phyloP scores from a whole-genome alignment of 2,329 filamentous ascomycete genomes.

The Penicillium sp. region DNA sequence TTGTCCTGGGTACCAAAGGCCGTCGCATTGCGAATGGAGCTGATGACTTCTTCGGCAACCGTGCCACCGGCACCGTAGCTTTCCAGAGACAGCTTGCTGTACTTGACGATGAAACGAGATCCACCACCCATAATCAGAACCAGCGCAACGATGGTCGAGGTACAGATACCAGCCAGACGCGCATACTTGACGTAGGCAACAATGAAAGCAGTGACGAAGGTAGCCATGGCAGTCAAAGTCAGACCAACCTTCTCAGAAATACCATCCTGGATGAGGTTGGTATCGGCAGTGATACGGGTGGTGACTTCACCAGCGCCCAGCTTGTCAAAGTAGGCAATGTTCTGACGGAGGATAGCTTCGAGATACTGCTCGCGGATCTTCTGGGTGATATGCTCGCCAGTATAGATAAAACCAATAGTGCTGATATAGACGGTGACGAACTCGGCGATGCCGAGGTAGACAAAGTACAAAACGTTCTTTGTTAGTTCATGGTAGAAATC shows the following conservation, averaged over 20 bases:
- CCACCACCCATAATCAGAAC: conserved; percentile 75
- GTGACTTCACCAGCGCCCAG: conserved; percentile 91
- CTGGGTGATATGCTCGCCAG: conserved; percentile 75
- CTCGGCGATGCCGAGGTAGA: conserved; percentile 81
- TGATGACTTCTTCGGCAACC: conserved; percentile 90
- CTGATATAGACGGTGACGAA: conserved; percentile 77
- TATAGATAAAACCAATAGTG: conserved; percentile 89
- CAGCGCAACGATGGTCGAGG: conserved; percentile 79
- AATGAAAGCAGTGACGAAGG: conserved; percentile 85
- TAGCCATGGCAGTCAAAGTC: conserved; percentile 74
- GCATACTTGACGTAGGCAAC: conserved; percentile 91
- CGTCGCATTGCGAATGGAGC: conserved; percentile 86
- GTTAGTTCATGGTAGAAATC: conserved; percentile 65
- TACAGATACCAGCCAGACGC: conserved; percentile 88
- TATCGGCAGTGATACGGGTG: conserved; percentile 90
- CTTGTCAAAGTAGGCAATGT: conserved; percentile 92
- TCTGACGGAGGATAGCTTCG: conserved; percentile 79
- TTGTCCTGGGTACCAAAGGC: conserved; percentile 94
- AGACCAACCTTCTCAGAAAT: conserved; percentile 88
- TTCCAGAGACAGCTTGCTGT: conserved; percentile 74
- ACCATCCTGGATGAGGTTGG: conserved; percentile 89
- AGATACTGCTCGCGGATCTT: conserved; percentile 85
- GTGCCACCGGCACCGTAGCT: conserved; percentile 84
- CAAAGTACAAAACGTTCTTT: conserved; percentile 75
- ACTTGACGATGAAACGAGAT: conserved; percentile 76